Percentiles rank a stretch among this genome's conserved stretches.
These are phyloP conservation scores for Leptomonas pyrrhocoris DNA, from an alignment of 208 protist species.

Conservation along the genomic window DNA sequence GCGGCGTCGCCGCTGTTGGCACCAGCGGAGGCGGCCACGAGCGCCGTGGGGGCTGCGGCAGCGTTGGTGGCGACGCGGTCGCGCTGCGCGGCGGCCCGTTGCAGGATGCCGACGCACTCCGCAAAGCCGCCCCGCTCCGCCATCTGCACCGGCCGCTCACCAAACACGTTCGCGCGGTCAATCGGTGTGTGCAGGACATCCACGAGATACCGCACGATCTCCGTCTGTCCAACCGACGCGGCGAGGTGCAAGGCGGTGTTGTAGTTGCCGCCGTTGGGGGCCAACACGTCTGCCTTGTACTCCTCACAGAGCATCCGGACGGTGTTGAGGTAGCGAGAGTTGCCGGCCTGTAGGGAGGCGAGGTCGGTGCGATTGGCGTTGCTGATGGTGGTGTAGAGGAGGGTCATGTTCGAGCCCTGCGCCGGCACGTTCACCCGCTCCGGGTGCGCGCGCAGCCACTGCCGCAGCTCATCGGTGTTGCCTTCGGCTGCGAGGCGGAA, in stretches of 20 bases:
- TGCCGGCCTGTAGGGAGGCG: slow-evolving; percentile 24
- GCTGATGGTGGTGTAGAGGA: slow-evolving; percentile 47
- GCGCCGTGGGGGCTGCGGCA: too few relatives aligned
- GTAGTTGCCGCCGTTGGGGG: slow-evolving; percentile 48
- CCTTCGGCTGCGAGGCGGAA: slow-evolving; percentile 53
- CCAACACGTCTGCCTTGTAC: slow-evolving; percentile 58
- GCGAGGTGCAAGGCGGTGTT: slow-evolving; percentile 63
- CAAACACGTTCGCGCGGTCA: slow-evolving; percentile 32
- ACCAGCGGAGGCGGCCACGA: background rate
- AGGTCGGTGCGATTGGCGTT: slow-evolving; percentile 31
- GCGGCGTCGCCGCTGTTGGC: background rate
- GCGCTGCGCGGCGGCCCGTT: background rate
- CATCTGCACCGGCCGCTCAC: slow-evolving; percentile 40
- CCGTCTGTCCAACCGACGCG: slow-evolving; percentile 26
- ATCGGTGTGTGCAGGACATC: slow-evolving; percentile 25
- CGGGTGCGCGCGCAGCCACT: slow-evolving; percentile 48
- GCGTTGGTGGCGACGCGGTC: background rate
- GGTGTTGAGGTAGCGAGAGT: slow-evolving; percentile 30
- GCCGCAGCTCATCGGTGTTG: slow-evolving; percentile 49
- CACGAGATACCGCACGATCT: slow-evolving; percentile 50
- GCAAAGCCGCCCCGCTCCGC: slow-evolving; percentile 24
- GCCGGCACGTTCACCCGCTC: slow-evolving; percentile 56
- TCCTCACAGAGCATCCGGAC: slow-evolving; percentile 66
- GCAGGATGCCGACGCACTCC: slow-evolving; percentile 17
- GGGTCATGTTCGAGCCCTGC: slow-evolving; percentile 40